phyloP scores from a whole-genome alignment of 352 stramenopile genomes.

The Pythium vanterpoolii region DNA sequence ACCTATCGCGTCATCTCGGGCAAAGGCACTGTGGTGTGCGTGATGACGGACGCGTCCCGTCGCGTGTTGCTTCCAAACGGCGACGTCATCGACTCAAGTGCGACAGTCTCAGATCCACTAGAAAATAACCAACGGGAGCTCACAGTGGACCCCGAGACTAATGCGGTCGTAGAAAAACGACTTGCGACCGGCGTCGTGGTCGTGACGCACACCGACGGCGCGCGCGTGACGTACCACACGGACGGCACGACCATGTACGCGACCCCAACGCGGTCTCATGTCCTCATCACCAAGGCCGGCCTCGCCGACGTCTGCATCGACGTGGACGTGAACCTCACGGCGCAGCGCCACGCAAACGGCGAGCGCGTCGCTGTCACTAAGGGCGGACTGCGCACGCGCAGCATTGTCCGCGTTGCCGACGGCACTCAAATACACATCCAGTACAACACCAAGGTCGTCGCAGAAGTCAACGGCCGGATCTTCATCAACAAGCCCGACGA shows the following conservation, averaged over 20 bases:
- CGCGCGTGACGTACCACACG: conserved; percentile 53
- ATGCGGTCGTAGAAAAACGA: conserved; percentile 53
- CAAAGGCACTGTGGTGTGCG: conserved; percentile 50
- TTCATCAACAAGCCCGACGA: conserved; percentile 44
- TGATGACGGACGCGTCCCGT: conserved; percentile 33
- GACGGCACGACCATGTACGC: conserved; percentile 65
- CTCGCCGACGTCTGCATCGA: conserved; percentile 71
- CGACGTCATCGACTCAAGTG: conserved; percentile 15
- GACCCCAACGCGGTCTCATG: conserved; percentile 41
- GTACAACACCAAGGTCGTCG: conserved; percentile 78
- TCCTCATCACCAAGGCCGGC: conserved; percentile 49
- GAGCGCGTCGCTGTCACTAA: conserved; percentile 69
- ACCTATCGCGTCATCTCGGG: conserved; percentile 52
- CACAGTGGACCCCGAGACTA: conserved; percentile 66
- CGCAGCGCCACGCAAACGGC: conserved; percentile 48
- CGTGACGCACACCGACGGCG: conserved; percentile 59
- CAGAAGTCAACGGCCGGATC: conserved; percentile 67
- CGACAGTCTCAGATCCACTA: not conserved
- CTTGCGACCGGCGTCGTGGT: conserved; percentile 42
- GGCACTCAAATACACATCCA: conserved; percentile 58
- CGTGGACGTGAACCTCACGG: conserved; percentile 58
- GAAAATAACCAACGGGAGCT: conserved; percentile 12
- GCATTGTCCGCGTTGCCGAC: conserved; percentile 44
- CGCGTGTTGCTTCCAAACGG: conserved; percentile 54
- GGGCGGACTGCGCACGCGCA: conserved; percentile 56